phyloP scores from a whole-genome alignment of 2,329 filamentous ascomycete species.

The Fusarium pseudonygamai region DNA sequence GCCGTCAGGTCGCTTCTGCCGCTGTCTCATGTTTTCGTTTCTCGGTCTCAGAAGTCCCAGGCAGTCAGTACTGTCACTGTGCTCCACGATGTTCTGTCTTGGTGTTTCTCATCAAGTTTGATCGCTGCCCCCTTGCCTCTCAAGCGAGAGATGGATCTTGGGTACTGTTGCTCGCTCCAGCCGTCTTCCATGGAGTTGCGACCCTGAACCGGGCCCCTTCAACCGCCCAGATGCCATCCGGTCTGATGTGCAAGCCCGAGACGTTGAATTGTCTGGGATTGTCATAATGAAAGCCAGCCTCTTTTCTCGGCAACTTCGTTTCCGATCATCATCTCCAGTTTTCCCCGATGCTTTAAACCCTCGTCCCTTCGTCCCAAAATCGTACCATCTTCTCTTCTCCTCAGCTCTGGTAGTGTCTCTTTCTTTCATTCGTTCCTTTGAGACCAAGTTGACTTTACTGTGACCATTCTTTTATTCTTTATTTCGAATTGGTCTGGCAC shows the following conservation, averaged over 20 bases:
- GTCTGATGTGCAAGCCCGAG: slow-evolving; percentile 46
- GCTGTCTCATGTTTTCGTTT: slow-evolving; percentile 37
- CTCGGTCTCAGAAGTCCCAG: slow-evolving; percentile 26
- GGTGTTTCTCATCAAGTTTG: slow-evolving; percentile 39
- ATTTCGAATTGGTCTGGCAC: slow-evolving; percentile 61
- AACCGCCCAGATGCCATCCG: slow-evolving; percentile 42
- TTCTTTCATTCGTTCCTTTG: slow-evolving; percentile 59
- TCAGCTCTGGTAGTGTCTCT: slow-evolving; percentile 60
- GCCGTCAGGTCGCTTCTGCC: slow-evolving; percentile 6
- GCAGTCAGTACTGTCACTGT: slow-evolving; percentile 15
- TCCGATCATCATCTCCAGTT: slow-evolving; percentile 45
- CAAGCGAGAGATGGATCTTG: not conserved
- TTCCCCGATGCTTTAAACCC: slow-evolving; percentile 47
- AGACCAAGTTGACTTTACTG: slow-evolving; percentile 44
- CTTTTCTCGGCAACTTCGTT: slow-evolving; percentile 52
- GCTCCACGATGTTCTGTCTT: slow-evolving; percentile 26
- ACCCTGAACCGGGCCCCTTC: slow-evolving; percentile 33
- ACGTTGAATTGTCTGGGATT: slow-evolving; percentile 44
- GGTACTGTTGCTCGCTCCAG: slow-evolving; percentile 13
- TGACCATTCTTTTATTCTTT: slow-evolving; percentile 58
- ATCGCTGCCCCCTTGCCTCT: slow-evolving; percentile 20
- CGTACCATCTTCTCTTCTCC: slow-evolving; percentile 48
- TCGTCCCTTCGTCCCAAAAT: slow-evolving; percentile 45
- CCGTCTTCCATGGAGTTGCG: slow-evolving; percentile 21
- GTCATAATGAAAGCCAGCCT: slow-evolving; percentile 43